These are phyloP conservation scores for Stagonosporopsis chrysanthemi DNA, from an alignment of 2,329 filamentous ascomycete species.

Conservation along the genomic window DNA sequence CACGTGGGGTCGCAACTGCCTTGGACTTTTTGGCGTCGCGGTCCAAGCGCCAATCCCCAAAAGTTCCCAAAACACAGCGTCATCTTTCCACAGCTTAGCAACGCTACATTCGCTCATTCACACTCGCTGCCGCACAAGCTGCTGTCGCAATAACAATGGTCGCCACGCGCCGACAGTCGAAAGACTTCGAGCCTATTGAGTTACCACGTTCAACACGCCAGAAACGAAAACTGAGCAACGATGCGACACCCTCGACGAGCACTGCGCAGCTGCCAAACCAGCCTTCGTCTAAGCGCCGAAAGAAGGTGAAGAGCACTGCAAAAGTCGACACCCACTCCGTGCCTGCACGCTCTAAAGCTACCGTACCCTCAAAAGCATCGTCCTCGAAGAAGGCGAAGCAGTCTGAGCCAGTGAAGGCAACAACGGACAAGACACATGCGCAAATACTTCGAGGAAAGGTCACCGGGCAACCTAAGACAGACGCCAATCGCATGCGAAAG, in stretches of 20 bases:
- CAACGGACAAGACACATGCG: background rate
- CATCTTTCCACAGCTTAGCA: conserved; percentile 1
- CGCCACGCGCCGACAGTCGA: conserved; percentile 12
- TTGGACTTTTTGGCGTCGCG: conserved; percentile 10
- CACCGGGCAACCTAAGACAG: background rate
- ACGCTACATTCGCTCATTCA: background rate
- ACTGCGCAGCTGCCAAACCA: conserved; percentile 4
- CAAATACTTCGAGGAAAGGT: background rate
- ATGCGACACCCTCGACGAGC: conserved; percentile 2
- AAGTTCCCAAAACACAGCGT: conserved; percentile 2
- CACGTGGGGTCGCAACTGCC: conserved; percentile 21
- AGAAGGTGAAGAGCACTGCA: conserved; percentile 8
- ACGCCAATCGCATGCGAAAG: background rate
- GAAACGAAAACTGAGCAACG: conserved; percentile 2
- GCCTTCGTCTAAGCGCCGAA: conserved; percentile 13
- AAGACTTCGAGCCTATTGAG: conserved; percentile 2
- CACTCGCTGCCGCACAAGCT: background rate
- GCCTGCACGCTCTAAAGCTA: background rate
- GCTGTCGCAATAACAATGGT: conserved; percentile 4
- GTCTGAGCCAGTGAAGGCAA: background rate
- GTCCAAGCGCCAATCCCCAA: conserved; percentile 8
- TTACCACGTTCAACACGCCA: background rate
- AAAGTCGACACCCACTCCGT: background rate
- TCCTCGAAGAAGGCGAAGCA: background rate
- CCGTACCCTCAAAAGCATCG: background rate